Evolutionary conservation across 768 basidiomycete genomes (phyloP).

Genomic region (Hortiboletus flavorubellus): DNA sequence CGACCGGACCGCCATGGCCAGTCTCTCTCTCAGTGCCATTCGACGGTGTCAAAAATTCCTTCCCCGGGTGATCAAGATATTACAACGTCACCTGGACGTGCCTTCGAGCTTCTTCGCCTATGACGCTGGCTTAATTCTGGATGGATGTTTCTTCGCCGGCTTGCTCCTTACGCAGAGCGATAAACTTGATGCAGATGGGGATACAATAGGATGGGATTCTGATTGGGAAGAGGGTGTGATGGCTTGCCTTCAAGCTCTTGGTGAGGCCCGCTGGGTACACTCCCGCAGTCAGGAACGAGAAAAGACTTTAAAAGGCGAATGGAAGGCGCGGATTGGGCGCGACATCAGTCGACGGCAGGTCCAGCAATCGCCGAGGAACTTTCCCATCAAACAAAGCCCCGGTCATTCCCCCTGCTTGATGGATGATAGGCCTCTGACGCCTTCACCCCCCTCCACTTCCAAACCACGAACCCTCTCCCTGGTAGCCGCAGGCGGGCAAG

Average conservation of each 20-base stretch:
- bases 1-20: constrained; percentile 44
- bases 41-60: constrained; percentile 48
- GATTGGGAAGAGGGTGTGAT: constrained; percentile 34
- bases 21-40: constrained; percentile 46
- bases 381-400: constrained; percentile 24
- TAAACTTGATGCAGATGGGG: constrained; percentile 25
- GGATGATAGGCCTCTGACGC: constrained; percentile 19
- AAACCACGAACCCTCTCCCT: constrained; percentile 26
- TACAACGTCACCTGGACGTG: constrained; percentile 46
- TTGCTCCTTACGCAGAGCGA: constrained; percentile 65
- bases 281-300: constrained; percentile 72
- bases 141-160: constrained; percentile 88
- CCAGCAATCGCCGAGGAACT: constrained; percentile 22
- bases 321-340: constrained; percentile 39
- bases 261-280: constrained; percentile 79
- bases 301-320: constrained; percentile 51
- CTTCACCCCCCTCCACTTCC: constrained; percentile 1
- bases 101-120: constrained; percentile 65
- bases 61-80: constrained; percentile 47
- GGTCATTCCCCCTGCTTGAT: constrained; percentile 28
- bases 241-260: constrained; percentile 70
- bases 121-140: constrained; percentile 82
- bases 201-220: constrained; percentile 21
- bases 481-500: constrained; percentile 35
- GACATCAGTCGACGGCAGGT: constrained; percentile 29